Evolutionary conservation across 2,329 filamentous ascomycete genomes (phyloP), one percentile per base, ranked within the genome.

Genomic region (Trichoderma lentiforme): DNA sequence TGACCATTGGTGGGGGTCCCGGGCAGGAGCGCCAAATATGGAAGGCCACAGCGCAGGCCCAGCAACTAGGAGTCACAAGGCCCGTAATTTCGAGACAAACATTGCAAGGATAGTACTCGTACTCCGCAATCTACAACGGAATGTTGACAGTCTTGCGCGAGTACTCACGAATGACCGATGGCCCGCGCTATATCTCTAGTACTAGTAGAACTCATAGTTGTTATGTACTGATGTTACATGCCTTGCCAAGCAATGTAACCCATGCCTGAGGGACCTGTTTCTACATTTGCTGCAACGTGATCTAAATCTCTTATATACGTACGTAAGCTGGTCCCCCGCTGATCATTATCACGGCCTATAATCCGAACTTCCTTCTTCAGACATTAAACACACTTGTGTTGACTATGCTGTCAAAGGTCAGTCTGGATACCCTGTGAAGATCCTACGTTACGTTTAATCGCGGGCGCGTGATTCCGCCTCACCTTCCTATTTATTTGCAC

Each of bases 391-490:
- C 61, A 32, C 57, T 60, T 34, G 53, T 6, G 5, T 53, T 63
- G 26, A 21, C 32, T 12, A 72, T 53, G 21, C 21, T 7, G 28
- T 8, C 30, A 53, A 65, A 69, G 39, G 60, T 32, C 18, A 26
- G 39, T 43, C 21, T 28, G 7, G 28, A 58, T 73, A 24, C 32
- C 26, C 34, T 28, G 5, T 12, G 12, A 32, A 34, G 21, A 73
- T 74, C 71, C 71, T 70, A 74, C 73, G 73, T 74, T 74, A 74
- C 73, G 39, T 64, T 43, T 53, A 9, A 60, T 34, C 26, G 53
- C 53, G 47, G 58, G 69, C 36, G 60, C 36, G 15, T 9, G 15
- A 14, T 53, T 47, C 32, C 14, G 36, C 39, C 51, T 51, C 36
- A 65, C 34, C 36, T 60, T 51, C 66, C 53, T 26, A 60, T 60